phyloP scores from a whole-genome alignment of 192 early-diverging fungal species.

The Mortierella hygrophila region DNA sequence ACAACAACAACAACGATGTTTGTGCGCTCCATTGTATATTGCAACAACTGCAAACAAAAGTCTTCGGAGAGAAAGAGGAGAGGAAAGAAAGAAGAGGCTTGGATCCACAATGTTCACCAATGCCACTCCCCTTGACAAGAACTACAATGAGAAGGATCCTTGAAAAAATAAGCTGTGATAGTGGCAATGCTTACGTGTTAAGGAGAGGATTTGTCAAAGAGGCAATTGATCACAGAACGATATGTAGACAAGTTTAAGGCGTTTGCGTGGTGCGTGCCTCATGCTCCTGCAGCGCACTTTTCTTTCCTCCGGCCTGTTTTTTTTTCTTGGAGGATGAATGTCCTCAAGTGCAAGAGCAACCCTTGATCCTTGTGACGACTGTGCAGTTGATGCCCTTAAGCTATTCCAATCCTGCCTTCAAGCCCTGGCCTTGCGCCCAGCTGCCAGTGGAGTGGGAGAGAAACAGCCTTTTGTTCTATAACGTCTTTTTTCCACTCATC shows the following conservation, averaged over 20 bases:
- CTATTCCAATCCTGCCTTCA: background rate
- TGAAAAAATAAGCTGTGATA: no score
- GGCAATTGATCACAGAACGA: no score
- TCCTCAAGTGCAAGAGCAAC: background rate
- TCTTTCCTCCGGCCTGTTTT: background rate
- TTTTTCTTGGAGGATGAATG: background rate
- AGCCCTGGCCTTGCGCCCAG: background rate
- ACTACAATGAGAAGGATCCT: background rate
- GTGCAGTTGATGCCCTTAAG: background rate
- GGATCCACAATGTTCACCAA: background rate
- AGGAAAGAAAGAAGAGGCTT: background rate
- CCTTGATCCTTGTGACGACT: background rate
- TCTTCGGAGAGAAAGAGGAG: background rate
- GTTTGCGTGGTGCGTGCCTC: background rate
- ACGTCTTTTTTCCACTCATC: background rate
- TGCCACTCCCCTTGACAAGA: background rate
- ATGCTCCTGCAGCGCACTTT: background rate
- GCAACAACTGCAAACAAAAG: background rate
- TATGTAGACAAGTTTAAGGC: background rate
- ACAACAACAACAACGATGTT: background rate
- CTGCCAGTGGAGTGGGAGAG: no score
- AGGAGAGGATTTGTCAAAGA: no score
- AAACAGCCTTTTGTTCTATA: no score
- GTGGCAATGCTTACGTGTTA: no score
- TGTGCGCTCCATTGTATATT: background rate